Evolutionary conservation across 2,329 filamentous ascomycete genomes (phyloP), one percentile per base, ranked within the genome.

Genomic region (Colletotrichum abscissum): DNA sequence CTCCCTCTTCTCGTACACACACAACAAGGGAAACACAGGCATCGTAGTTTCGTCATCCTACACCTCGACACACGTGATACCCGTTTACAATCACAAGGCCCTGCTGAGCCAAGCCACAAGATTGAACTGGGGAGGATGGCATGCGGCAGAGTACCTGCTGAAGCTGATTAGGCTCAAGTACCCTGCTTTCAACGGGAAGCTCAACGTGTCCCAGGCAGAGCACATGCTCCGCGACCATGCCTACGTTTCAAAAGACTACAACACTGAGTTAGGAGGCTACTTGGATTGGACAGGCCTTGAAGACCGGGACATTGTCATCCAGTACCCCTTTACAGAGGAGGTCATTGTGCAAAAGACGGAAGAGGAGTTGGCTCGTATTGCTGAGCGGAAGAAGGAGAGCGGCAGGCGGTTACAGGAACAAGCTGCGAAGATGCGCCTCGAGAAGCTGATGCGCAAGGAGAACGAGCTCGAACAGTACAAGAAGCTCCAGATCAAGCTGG

Each of bases 391-490:
- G 80, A 97, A 97, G 81, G 97, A 99, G 83, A 97, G 95, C 77
- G 97, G 97, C 0, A 89, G 97, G 75, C 89, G 97, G 58, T 81
- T 99, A 30, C 97, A 99, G 82, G 95, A 98, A 78, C 97, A 99
- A 82, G 97, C 97, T 0, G 96, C 96, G 11, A 98, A 98, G 83
- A 98, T 98, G 95, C 92, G 97, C 8, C 86, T 99, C 0, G 97
- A 99, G 76, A 97, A 97, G 78, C 87, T 99, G 59, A 94, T 98
- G 81, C 94, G 94, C 79, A 99, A 99, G 83, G 97, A 99, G 83
- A 92, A 97, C 80, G 95, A 98, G 80, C 86, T 98, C 1, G 95
- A 97, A 77, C 98, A 98, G 82, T 98, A 95, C 86, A 95, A 95
- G 80, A 91, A 95, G 72, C 85, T 99, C 4, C 95, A 97, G 79